Percentiles rank a stretch among this genome's conserved stretches.
Evolutionary conservation across 2,329 filamentous ascomycete species (phyloP).

Genomic region (Epichloe sylvatica): DNA sequence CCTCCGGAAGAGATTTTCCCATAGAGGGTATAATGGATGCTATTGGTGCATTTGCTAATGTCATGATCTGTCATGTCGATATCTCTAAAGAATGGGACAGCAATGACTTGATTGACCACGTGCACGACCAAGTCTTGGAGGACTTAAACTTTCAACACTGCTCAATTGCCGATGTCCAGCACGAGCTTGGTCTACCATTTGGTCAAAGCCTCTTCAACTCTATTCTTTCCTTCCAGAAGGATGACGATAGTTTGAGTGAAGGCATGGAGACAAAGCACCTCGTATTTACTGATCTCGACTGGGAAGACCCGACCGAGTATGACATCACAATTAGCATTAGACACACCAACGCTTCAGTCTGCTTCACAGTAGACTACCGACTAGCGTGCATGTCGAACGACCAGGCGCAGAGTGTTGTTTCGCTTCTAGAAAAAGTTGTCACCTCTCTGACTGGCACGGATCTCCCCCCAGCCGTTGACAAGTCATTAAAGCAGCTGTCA

Average conservation of each 20-base stretch:
- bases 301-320: conserved; percentile 14
- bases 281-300: conserved; percentile 4
- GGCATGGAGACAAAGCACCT: background rate
- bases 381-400: background rate
- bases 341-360: background rate
- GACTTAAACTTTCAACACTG: conserved; percentile 35
- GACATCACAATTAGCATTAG: conserved; percentile 12
- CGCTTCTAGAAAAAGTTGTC: conserved; percentile 1
- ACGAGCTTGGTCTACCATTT: conserved; percentile 12
- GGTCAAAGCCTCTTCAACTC: conserved; percentile 18
- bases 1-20: conserved; percentile 6
- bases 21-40: conserved; percentile 3
- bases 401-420: background rate
- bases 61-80: conserved; percentile 7
- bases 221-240: conserved; percentile 18
- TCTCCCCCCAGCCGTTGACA: background rate
- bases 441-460: background rate
- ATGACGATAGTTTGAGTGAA: background rate
- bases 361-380: conserved; percentile 1
- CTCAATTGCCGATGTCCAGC: conserved; percentile 33
- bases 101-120: background rate
- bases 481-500: background rate
- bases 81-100: conserved; percentile 11
- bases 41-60: conserved; percentile 6
- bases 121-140: conserved; percentile 31